Evolutionary conservation across 1,284 basidiomycete genomes (phyloP).

Genomic region (Abortiporus biennis): DNA sequence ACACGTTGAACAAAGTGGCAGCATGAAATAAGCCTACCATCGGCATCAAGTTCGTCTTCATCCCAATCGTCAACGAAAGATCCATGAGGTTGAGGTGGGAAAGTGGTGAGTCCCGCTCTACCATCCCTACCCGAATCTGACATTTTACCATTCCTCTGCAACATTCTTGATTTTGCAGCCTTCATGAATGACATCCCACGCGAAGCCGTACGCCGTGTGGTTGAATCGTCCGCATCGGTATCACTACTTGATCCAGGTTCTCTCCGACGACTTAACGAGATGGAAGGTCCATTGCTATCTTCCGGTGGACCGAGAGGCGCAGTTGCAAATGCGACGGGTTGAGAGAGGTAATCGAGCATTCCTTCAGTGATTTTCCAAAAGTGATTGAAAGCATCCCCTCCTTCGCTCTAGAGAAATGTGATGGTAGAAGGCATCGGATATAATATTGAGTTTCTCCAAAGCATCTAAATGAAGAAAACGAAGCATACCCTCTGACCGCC

Average conservation of each 20-base stretch:
- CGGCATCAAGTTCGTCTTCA: constrained; percentile 35
- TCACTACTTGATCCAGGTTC: constrained; percentile 55
- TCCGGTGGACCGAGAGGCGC: constrained; percentile 54
- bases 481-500: constrained; percentile 53
- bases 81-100: constrained; percentile 23
- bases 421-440: not conserved
- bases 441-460: not conserved
- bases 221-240: constrained; percentile 54
- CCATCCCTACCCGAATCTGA: constrained; percentile 18
- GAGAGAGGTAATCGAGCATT: constrained; percentile 74
- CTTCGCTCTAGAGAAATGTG: constrained; percentile 25
- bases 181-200: constrained; percentile 24
- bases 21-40: constrained; percentile 25
- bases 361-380: constrained; percentile 83
- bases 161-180: constrained; percentile 25
- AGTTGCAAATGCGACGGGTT: constrained; percentile 81
- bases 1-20: not conserved
- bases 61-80: constrained; percentile 30
- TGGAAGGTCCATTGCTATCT: constrained; percentile 17
- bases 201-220: constrained; percentile 28
- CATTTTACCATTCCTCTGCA: constrained; percentile 21
- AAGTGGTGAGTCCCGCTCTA: constrained; percentile 18
- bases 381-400: constrained; percentile 73
- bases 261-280: constrained; percentile 25
- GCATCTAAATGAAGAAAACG: constrained; percentile 4